phyloP scores from a whole-genome alignment of 2,329 filamentous ascomycete genomes.

The Scytalidium lignicola region DNA sequence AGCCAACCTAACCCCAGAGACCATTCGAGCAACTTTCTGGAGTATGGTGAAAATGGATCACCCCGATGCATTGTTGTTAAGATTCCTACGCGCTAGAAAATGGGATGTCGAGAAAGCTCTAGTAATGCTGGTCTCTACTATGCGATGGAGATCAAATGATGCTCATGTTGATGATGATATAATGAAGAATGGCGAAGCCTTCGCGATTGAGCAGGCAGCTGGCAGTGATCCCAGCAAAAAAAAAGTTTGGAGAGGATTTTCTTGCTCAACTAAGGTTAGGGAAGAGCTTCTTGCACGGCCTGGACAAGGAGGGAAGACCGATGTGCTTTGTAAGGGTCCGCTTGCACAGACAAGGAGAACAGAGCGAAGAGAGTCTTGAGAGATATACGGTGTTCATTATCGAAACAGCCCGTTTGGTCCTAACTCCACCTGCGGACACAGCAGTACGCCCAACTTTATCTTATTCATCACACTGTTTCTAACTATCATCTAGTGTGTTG shows the following conservation, averaged over 20 bases:
- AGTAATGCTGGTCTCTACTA: conserved; percentile 89
- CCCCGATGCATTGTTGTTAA: conserved; percentile 76
- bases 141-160: conserved; percentile 82
- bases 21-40: conserved; percentile 81
- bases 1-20: conserved; percentile 69
- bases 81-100: conserved; percentile 84
- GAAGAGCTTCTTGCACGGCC: conserved; percentile 87
- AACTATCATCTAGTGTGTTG: conserved; percentile 58
- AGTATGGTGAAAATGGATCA: conserved; percentile 92
- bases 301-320: conserved; percentile 78
- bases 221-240: conserved; percentile 50
- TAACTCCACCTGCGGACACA: conserved; percentile 79
- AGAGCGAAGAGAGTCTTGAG: conserved; percentile 77
- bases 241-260: conserved; percentile 70
- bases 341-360: conserved; percentile 76
- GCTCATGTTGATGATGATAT: conserved; percentile 89
- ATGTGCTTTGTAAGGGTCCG: conserved; percentile 82
- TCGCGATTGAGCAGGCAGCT: conserved; percentile 55
- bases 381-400: conserved; percentile 91
- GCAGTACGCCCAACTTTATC: conserved; percentile 58
- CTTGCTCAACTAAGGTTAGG: conserved; percentile 79
- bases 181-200: conserved; percentile 69
- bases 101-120: conserved; percentile 94
- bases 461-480: not conserved
- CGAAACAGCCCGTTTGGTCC: conserved; percentile 82